Evolutionary conservation across 2,329 filamentous ascomycete species (phyloP).

Genomic region (Alternaria panax): DNA sequence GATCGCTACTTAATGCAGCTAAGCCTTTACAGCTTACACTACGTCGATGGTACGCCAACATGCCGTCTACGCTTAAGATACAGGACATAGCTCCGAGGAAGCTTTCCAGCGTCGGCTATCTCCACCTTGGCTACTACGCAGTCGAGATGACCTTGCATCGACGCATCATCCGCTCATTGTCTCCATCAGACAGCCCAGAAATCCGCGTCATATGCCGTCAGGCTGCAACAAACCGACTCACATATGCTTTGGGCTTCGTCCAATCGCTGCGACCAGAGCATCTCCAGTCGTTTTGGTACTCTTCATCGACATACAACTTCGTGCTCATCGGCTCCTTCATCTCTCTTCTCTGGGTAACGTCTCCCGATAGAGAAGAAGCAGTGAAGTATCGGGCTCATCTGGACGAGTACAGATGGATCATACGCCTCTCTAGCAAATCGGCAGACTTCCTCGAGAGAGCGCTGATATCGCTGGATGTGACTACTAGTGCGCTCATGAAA

Average conservation of each 20-base stretch:
- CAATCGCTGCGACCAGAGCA: conserved; percentile 55
- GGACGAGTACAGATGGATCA: conserved; percentile 53
- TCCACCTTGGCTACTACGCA: conserved; percentile 57
- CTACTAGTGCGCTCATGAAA: neutral
- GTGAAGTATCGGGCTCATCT: conserved; percentile 47
- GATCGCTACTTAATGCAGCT: conserved; percentile 60
- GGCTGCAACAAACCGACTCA: conserved; percentile 54
- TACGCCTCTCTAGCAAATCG: conserved; percentile 53
- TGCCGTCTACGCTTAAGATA: conserved; percentile 59
- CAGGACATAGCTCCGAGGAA: conserved; percentile 50
- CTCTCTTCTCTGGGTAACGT: conserved; percentile 50
- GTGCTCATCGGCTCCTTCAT: conserved; percentile 54
- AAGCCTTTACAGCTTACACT: conserved; percentile 62
- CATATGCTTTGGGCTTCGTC: conserved; percentile 56
- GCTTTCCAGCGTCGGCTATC: conserved; percentile 47
- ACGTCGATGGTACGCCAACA: conserved; percentile 60
- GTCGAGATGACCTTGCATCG: conserved; percentile 57
- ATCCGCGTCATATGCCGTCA: conserved; percentile 51
- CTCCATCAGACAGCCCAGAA: conserved; percentile 36
- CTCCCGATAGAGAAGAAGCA: conserved; percentile 44
- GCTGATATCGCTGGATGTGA: conserved; percentile 31
- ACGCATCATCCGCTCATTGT: conserved; percentile 50
- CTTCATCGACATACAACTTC: conserved; percentile 53
- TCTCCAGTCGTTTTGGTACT: conserved; percentile 58
- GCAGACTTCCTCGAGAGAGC: conserved; percentile 55